phyloP scores from a whole-genome alignment of 2,329 filamentous ascomycete species.

The Pseudopyrenochaeta lycopersici region DNA sequence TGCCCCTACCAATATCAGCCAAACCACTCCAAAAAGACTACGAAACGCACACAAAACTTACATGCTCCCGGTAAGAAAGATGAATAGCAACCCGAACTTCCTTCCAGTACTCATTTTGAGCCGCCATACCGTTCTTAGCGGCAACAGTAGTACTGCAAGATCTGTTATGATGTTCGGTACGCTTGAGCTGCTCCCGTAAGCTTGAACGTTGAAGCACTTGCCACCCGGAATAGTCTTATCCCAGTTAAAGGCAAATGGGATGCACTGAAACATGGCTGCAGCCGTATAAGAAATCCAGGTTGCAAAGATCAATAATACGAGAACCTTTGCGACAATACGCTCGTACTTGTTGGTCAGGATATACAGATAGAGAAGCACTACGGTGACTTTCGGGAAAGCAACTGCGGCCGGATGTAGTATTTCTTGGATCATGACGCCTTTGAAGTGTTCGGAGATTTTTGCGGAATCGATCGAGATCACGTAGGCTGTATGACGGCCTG shows the following conservation, averaged over 20 bases:
- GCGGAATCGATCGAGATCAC: conserved; percentile 19
- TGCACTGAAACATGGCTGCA: conserved; percentile 32
- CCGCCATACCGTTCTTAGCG: conserved; percentile 28
- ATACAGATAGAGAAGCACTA: conserved; percentile 34
- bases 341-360: conserved; percentile 37
- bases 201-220: conserved; percentile 29
- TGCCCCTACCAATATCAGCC: conserved; percentile 22
- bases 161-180: conserved; percentile 39
- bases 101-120: conserved; percentile 30
- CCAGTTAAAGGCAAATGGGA: conserved; percentile 36
- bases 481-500: conserved; percentile 33
- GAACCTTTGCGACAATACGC: conserved; percentile 24
- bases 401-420: conserved; percentile 36
- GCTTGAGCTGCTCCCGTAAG: conserved; percentile 32
- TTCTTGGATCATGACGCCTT: conserved; percentile 35
- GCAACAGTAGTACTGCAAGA: conserved; percentile 29
- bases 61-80: conserved; percentile 40
- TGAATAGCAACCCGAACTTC: conserved; percentile 30
- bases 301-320: conserved; percentile 26
- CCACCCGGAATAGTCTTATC: conserved; percentile 34
- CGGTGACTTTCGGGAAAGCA: conserved; percentile 36
- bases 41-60: conserved; percentile 12
- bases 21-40: not conserved
- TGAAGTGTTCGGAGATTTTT: conserved; percentile 27
- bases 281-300: conserved; percentile 34